These are phyloP conservation scores for Mycena citricolor DNA, from an alignment of 1,284 basidiomycete species.

Conservation along the genomic window DNA sequence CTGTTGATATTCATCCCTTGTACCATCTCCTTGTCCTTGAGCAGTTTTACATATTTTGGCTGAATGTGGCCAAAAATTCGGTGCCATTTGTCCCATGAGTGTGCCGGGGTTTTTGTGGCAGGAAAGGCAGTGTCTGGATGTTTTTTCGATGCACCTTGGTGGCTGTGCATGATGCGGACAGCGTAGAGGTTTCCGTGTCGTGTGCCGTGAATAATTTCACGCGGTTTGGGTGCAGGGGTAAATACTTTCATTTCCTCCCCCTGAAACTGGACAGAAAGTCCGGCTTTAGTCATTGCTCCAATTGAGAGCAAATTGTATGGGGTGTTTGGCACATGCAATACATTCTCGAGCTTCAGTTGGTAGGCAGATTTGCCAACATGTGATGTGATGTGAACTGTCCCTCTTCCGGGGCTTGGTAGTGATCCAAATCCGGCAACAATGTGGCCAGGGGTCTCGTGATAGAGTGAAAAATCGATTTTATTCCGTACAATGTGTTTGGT, in stretches of 20 bases:
- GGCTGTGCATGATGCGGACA: slow-evolving; percentile 5
- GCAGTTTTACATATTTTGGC: neutral
- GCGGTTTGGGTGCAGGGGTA: too few relatives aligned
- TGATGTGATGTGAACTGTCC: slow-evolving; percentile 8
- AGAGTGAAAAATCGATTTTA: slow-evolving; percentile 8
- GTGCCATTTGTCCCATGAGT: slow-evolving; percentile 13
- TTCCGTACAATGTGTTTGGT: slow-evolving; percentile 16
- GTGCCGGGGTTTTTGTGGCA: slow-evolving; percentile 2
- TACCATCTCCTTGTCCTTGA: neutral
- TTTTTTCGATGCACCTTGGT: too few relatives aligned
- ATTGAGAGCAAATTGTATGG: slow-evolving; percentile 15
- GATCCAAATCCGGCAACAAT: slow-evolving; percentile 10
- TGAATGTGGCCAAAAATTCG: slow-evolving; percentile 6
- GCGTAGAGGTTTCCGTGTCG: slow-evolving; percentile 3
- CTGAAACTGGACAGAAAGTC: slow-evolving; percentile 8
- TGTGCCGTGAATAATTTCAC: slow-evolving; percentile 4
- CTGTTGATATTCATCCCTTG: slow-evolving; percentile 1
- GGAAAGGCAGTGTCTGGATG: slow-evolving; percentile 5
- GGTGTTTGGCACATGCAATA: slow-evolving; percentile 14
- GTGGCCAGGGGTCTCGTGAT: slow-evolving; percentile 14
- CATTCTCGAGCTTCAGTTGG: slow-evolving; percentile 7
- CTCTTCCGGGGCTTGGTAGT: slow-evolving; percentile 10
- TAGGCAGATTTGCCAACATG: slow-evolving; percentile 8
- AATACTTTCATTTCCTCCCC: slow-evolving; percentile 1
- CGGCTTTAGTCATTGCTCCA: slow-evolving; percentile 11